Base-by-base conservation (phyloP, 2,329 filamentous ascomycete species). In the Fusarium annulatum region DNA sequence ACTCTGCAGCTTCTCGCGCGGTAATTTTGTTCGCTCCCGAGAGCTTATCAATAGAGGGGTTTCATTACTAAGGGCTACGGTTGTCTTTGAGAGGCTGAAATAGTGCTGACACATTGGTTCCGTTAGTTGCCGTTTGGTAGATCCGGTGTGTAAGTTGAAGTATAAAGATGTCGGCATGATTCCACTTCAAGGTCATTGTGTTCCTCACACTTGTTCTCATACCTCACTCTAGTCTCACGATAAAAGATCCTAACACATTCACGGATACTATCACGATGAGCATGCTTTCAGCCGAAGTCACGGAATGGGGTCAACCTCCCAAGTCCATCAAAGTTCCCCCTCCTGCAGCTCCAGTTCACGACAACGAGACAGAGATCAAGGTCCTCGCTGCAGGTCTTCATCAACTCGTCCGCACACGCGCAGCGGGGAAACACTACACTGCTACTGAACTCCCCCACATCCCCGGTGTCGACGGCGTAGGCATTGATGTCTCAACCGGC, bases 391-490 rank as follows among this genome's bases (percentile, higher is more conserved):
- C 84, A 6, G 88, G 87, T 34, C 80, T 89, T 19, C 88, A 89
- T 77, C 83, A 84, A 18, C 80, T 90, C 9, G 88, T 90, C 48
- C 86, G 86, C 55, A 82, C 82, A 45, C 85, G 88, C 36, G 88
- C 88, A 23, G 71, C 84, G 3, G 88, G 89, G 3, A 82, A 79
- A n/a, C 89, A 90, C 79, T 90, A 89, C 81, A 84, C 85, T 26
- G 82, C 85, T 5, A 81, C 81, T 10, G 76, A 77, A 0, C 84
- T 88, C 0, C 89, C 88, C 2, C 87, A 89, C 74, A 79, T 83
- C 3, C 85, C 86, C 0, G 88, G 88, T 16, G 80, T 86, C 18
- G 88, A 90, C 74, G 88, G 87, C 64, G 85, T 88, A 2, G 88
- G 86, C 46, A 75, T 79, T 12, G 80, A 85, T 59, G 81, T 83